These are phyloP conservation scores for Leccinum solheimii DNA, from an alignment of 1,284 basidiomycete species.

Conservation along the genomic window DNA sequence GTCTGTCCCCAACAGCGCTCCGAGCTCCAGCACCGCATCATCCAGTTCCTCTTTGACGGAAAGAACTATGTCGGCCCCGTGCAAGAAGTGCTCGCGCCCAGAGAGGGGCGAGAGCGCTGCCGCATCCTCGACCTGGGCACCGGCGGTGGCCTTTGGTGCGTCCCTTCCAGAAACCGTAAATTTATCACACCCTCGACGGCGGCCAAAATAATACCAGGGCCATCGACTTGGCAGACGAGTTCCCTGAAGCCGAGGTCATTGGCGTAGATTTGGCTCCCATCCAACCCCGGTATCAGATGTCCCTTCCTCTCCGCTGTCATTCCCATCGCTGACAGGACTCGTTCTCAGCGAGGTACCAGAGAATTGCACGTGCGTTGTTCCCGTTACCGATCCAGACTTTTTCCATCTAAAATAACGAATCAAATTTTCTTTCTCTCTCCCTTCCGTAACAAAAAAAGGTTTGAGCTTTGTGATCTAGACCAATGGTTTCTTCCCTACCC, in stretches of 20 bases:
- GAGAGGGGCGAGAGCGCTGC: slow-evolving; percentile 32
- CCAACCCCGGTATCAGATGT: slow-evolving; percentile 54
- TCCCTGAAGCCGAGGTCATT: slow-evolving; percentile 62
- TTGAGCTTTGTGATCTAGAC: slow-evolving; percentile 67
- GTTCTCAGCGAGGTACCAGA: slow-evolving; percentile 55
- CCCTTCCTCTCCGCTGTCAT: slow-evolving; percentile 7
- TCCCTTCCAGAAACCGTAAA: slow-evolving; percentile 9
- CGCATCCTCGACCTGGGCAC: slow-evolving; percentile 68
- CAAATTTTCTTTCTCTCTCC: neutral
- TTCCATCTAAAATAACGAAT: slow-evolving; percentile 7
- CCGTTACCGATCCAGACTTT: slow-evolving; percentile 4
- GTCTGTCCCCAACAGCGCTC: slow-evolving; percentile 45
- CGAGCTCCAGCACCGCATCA: slow-evolving; percentile 58
- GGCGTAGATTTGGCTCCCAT: slow-evolving; percentile 70
- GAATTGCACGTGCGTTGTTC: slow-evolving; percentile 60
- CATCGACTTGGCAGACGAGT: slow-evolving; percentile 68
- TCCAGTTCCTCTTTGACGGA: slow-evolving; percentile 63
- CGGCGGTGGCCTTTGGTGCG: slow-evolving; percentile 59
- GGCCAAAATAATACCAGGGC: slow-evolving; percentile 43
- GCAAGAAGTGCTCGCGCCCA: slow-evolving; percentile 45
- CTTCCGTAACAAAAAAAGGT: slow-evolving; percentile 39
- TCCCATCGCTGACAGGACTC: slow-evolving; percentile 16
- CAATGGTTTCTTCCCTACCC: slow-evolving; percentile 59
- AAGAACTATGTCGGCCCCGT: slow-evolving; percentile 65
- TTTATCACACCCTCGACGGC: slow-evolving; percentile 2